phyloP scores from a whole-genome alignment of 441 rosid species.

The Erodium trifolium region DNA sequence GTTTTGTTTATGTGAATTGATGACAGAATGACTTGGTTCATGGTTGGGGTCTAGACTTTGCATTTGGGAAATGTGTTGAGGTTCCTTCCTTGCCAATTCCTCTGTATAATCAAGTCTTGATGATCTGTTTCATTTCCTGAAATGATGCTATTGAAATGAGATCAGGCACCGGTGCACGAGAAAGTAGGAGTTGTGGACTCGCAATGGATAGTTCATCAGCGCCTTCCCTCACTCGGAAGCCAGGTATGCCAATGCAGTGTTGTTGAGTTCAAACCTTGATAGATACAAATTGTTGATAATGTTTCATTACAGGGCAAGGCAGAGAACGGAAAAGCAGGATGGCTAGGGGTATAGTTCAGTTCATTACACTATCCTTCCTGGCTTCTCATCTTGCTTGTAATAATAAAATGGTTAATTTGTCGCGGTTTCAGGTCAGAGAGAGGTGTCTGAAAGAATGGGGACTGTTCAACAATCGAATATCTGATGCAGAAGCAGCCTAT shows the following conservation, averaged over 20 bases:
- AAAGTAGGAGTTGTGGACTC: conserved; percentile 96
- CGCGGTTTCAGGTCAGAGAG: conserved; percentile 29
- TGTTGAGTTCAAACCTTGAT: too few species aligned
- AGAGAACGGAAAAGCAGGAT: conserved; percentile 53
- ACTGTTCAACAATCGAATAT: conserved; percentile 55
- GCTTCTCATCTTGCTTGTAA: too few species aligned
- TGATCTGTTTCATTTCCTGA: too few species aligned
- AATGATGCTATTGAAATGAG: not conserved
- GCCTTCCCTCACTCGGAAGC: conserved; percentile 81
- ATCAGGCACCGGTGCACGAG: conserved; percentile 65
- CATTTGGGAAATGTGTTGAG: conserved; percentile 86
- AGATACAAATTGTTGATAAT: not conserved
- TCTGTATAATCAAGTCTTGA: too few species aligned
- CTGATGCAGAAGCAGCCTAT: conserved; percentile 58
- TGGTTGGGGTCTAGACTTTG: conserved; percentile 99
- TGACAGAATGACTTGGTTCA: conserved; percentile 94
- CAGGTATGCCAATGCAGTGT: conserved; percentile 38
- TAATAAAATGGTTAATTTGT: too few species aligned
- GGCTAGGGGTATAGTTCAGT: conserved; percentile 59
- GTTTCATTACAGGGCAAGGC: conserved; percentile 51
- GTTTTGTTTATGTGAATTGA: not conserved
- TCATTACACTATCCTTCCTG: too few species aligned
- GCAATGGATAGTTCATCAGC: conserved; percentile 96
- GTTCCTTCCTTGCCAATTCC: conserved; percentile 22
- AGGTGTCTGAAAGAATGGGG: conserved; percentile 87